phyloP scores from a whole-genome alignment of 768 basidiomycete species.

The Tylopilus subfusipes region DNA sequence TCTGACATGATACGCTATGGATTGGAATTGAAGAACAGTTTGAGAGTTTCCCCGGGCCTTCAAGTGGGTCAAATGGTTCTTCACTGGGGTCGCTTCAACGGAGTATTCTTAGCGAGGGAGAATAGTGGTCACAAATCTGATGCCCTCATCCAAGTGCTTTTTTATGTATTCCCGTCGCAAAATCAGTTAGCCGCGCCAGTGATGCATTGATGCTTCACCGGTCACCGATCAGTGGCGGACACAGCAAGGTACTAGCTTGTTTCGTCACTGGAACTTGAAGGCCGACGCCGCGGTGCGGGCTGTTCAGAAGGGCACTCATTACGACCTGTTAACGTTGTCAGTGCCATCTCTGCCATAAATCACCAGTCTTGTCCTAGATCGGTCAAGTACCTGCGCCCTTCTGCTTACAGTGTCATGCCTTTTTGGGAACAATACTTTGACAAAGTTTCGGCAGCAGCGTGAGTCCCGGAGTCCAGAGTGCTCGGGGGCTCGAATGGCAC shows the following conservation, averaged over 20 bases:
- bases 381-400: background rate
- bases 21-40: background rate
- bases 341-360: background rate
- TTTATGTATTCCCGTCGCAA: conserved; percentile 1
- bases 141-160: background rate
- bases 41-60: background rate
- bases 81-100: background rate
- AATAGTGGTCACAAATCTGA: background rate
- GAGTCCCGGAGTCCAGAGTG: too few relatives aligned
- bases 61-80: background rate
- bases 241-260: background rate
- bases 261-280: background rate
- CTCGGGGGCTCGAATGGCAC: background rate
- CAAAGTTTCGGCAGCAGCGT: too few relatives aligned
- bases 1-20: conserved; percentile 18
- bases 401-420: background rate
- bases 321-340: background rate
- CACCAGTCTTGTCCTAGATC: background rate
- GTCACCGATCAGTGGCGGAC: background rate
- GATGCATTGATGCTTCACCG: background rate
- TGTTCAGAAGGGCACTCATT: background rate
- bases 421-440: too few relatives aligned
- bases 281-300: background rate
- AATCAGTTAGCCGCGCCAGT: background rate
- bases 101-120: background rate